phyloP scores from a whole-genome alignment of 768 basidiomycete species.

The Hypholoma sublateritium region DNA sequence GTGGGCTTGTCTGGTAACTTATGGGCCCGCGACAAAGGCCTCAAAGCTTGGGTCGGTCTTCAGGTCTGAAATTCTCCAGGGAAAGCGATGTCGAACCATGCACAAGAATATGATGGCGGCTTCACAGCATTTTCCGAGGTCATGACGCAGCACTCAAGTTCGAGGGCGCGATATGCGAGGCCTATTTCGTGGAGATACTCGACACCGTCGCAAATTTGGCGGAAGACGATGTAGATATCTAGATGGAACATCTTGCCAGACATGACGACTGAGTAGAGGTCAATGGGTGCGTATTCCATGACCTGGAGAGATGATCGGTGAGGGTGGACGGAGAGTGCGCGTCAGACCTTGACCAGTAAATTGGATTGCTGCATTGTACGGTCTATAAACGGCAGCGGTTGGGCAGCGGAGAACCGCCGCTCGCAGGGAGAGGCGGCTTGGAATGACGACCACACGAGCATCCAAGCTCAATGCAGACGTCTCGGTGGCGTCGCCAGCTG shows the following conservation, averaged over 20 bases:
- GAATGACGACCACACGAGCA: no score
- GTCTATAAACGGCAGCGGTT: no score
- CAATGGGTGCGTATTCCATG: slow-evolving; percentile 99
- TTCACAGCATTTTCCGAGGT: slow-evolving; percentile 93
- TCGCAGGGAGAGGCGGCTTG: no score
- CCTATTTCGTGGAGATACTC: slow-evolving; percentile 98
- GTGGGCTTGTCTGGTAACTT: slow-evolving; percentile 65
- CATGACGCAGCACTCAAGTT: slow-evolving; percentile 99
- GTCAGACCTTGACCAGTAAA: no score
- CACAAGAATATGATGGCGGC: slow-evolving; percentile 97
- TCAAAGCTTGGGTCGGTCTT: slow-evolving; percentile 92
- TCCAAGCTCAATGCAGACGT: no score
- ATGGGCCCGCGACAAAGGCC: slow-evolving; percentile 89
- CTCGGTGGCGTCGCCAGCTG: no score
- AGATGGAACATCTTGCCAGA: slow-evolving; percentile 97
- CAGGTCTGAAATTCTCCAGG: slow-evolving; percentile 97
- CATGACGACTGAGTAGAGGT: slow-evolving; percentile 99
- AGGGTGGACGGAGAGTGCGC: slow-evolving; percentile 10
- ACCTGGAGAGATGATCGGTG: slow-evolving; percentile 60
- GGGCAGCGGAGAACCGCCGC: no score
- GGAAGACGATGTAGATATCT: slow-evolving; percentile 98
- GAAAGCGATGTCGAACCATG: slow-evolving; percentile 96
- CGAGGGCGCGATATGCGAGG: slow-evolving; percentile 96
- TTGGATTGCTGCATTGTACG: no score
- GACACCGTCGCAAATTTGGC: slow-evolving; percentile 97